Base-by-base conservation (phyloP, 2,329 filamentous ascomycete genomes). In the Gyromitra esculenta region DNA sequence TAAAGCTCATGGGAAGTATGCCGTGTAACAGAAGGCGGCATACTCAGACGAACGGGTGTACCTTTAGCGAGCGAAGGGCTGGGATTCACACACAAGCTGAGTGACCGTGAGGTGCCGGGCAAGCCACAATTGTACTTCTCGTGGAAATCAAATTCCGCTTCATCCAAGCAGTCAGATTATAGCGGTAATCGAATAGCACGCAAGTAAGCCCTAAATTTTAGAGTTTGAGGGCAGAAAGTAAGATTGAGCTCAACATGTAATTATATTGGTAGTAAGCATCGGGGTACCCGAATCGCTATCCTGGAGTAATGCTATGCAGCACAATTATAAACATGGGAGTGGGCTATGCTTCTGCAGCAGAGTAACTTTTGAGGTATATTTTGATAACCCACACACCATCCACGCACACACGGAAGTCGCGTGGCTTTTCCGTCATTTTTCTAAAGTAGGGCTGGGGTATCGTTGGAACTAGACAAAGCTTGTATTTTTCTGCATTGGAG, bases 1-100 rank as follows among this genome's bases (percentile, higher is more conserved):
- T 31, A 31, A 71, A 73, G 70, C 50, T 66, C 59, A 56, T 41
- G 5, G 15, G 43, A 52, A 65, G 11, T 15, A 68, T 74, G 71
- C 25, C 25, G 71, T 74, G 64, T 45, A 67, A 74, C 71, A 37
- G 52, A 59, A 45, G 45, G 8, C 18, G 18, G 21, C 52, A 31
- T 52, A 72, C 21, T 25, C 37, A 13, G 21, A 5, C 25, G 25
- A 31, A 31, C 37, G 35, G 50, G 41, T 41, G n/a, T 37, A 45
- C 50, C 35, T 9, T 71, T 54, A 67, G 64, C 64, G 64, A 67
- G 50, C n/a, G 37, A 56, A 56, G 31, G 25, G 25, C 48, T 52
- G 48, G n/a, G 48, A 52, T 31, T 31, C 41, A 52, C 48, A 13
- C n/a, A 52, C 48, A 18, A n/a, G n/a, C 48, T 31, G 25, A 31